phyloP scores from a whole-genome alignment of 257 asterid species.

The Solanum neorickii region DNA sequence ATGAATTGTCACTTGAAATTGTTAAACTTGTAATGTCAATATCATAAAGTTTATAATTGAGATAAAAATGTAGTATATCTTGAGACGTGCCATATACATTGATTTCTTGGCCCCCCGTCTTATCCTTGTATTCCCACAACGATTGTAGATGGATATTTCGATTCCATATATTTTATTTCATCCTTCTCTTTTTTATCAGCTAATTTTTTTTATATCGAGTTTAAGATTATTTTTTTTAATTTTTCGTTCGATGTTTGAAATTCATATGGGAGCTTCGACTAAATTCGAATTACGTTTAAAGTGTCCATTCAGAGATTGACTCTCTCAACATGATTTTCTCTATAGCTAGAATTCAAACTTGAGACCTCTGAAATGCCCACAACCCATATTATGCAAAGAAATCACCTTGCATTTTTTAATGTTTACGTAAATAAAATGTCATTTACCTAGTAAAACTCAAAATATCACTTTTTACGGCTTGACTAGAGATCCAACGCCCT shows the following conservation, averaged over 20 bases:
- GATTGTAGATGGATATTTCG: too few species aligned
- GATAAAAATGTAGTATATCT: background rate
- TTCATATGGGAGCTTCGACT: rapidly evolving
- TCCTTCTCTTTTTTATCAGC: too few species aligned
- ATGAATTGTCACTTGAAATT: background rate
- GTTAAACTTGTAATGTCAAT: background rate
- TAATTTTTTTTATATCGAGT: too few species aligned
- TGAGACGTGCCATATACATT: background rate
- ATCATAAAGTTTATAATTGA: background rate
- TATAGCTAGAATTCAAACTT: rapidly evolving
- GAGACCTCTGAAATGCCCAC: too few species aligned
- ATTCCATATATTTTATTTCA: too few species aligned
- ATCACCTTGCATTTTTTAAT: background rate
- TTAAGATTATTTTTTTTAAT: rapidly evolving
- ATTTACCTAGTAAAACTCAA: background rate
- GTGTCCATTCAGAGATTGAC: rapidly evolving
- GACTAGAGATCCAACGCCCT: background rate
- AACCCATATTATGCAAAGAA: too few species aligned
- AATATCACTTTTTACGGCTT: background rate
- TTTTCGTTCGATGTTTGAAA: too few species aligned
- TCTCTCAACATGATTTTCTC: too few species aligned
- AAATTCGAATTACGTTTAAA: rapidly evolving
- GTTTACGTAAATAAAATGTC: background rate
- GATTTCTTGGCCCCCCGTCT: background rate
- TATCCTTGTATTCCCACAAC: background rate